Percentiles rank a stretch among this genome's conserved stretches.
Conservation (phyloP, 2,329 filamentous ascomycete species). For the Colletotrichum musicola region DNA sequence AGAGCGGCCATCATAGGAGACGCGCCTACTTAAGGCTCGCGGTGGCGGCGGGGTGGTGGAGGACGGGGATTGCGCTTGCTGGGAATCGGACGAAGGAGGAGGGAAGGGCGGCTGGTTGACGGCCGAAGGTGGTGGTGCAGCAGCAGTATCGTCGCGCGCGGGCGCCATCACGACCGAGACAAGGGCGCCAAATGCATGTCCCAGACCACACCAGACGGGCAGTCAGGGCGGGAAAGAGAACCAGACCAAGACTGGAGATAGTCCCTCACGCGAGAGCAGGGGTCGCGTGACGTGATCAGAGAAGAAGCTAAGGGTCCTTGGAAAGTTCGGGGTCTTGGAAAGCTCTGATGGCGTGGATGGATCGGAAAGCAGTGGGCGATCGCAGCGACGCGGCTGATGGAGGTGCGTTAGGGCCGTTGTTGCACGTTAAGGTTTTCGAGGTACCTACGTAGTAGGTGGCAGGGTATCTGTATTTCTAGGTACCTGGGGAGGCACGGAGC, state of each 20-base stretch:
- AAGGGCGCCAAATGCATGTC: constrained; percentile 14
- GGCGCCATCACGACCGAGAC: constrained; percentile 36
- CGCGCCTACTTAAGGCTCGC: constrained; percentile 31
- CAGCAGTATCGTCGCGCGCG: constrained; percentile 21
- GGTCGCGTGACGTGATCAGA: constrained; percentile 46
- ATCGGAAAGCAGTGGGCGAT: constrained; percentile 11
- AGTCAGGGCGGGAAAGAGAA: background rate
- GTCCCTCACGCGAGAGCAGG: constrained; percentile 35
- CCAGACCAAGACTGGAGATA: background rate
- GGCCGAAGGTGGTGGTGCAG: constrained; percentile 16
- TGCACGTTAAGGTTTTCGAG: background rate
- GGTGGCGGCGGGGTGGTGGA: constrained; percentile 17
- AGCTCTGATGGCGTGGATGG: background rate
- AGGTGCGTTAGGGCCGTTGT: constrained; percentile 27
- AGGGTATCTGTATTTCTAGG: too few species aligned
- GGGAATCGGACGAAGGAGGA: constrained; percentile 22
- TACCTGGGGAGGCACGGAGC: too few species aligned
- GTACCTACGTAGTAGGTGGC: too few species aligned
- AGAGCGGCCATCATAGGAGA: constrained; percentile 31
- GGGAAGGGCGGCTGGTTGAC: background rate
- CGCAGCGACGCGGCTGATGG: constrained; percentile 17
- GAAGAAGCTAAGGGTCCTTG: constrained; percentile 15
- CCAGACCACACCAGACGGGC: background rate
- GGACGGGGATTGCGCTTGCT: constrained; percentile 23
- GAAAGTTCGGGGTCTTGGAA: constrained; percentile 1